phyloP scores from a whole-genome alignment of 139 green algal genomes.

The Chlamydomonas incerta region DNA sequence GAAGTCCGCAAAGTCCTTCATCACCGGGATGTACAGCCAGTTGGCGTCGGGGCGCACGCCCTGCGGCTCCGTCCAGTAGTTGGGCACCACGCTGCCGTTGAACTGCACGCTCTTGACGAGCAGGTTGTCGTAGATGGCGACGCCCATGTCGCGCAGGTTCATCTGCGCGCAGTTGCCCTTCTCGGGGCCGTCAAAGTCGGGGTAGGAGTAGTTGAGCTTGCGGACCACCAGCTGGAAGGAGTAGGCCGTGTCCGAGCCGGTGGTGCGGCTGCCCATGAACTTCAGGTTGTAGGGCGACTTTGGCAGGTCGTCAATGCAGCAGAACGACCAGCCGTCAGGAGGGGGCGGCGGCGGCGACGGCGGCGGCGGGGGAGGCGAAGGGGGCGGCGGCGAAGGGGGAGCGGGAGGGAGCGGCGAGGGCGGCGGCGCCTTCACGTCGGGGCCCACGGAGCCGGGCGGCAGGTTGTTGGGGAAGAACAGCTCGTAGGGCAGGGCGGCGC shows the following conservation, averaged over 20 bases:
- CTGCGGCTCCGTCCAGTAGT: constrained; percentile 16
- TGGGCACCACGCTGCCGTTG: constrained; percentile 34
- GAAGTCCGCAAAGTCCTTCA: constrained; percentile 31
- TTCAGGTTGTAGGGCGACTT: constrained; percentile 51
- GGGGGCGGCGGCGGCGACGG: constrained; percentile 43
- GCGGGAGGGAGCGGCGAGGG: no score
- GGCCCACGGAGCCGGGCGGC: neutral
- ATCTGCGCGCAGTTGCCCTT: constrained; percentile 48
- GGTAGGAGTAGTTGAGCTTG: neutral
- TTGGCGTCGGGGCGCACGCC: constrained; percentile 10
- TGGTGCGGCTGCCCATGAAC: constrained; percentile 26
- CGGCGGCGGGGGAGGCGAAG: neutral
- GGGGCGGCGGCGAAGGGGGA: neutral
- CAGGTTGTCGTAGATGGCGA: constrained; percentile 52
- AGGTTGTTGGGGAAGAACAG: neutral
- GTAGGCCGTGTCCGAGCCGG: constrained; percentile 59
- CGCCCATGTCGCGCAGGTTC: constrained; percentile 48
- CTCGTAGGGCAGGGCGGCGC: constrained; percentile 19
- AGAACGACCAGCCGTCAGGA: constrained; percentile 34
- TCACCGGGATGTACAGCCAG: constrained; percentile 47
- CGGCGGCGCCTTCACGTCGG: neutral
- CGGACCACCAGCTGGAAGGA: constrained; percentile 49
- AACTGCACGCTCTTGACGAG: constrained; percentile 54
- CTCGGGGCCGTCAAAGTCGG: constrained; percentile 43
- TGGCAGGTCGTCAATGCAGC: constrained; percentile 52